A percentile compares a stretch with the other conserved stretches of the same genome.
phyloP scores from a whole-genome alignment of 305 asterid species.

The Nicotiana rustica region DNA sequence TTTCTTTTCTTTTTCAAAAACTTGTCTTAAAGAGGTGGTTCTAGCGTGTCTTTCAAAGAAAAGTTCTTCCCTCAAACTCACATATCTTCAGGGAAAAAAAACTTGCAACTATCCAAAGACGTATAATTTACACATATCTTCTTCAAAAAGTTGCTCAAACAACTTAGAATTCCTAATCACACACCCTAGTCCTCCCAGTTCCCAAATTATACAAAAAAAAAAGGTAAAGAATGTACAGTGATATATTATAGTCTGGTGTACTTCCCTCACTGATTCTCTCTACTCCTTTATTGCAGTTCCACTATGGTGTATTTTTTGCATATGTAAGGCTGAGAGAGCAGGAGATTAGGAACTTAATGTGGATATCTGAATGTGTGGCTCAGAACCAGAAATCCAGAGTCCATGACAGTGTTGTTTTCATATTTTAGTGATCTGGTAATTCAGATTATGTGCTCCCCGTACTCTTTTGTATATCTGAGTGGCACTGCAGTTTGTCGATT shows the following conservation, averaged over 20 bases:
- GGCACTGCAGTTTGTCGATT: neutral
- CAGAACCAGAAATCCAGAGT: constrained; percentile 96
- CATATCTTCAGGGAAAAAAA: no score
- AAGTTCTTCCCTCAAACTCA: no score
- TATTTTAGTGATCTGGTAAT: constrained; percentile 51
- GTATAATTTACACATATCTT: neutral
- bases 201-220: neutral
- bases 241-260: neutral
- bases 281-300: constrained; percentile 67
- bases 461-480: neutral
- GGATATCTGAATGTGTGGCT: constrained; percentile 98
- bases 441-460: neutral
- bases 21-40: no score
- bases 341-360: constrained; percentile 97
- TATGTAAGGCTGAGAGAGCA: constrained; percentile 95
- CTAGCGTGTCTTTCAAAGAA: no score
- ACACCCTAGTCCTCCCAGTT: neutral
- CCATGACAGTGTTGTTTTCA: constrained; percentile 92
- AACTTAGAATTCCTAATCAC: neutral
- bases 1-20: no score
- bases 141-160: neutral
- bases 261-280: neutral
- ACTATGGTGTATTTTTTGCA: constrained; percentile 90
- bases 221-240: neutral
- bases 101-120: no score